Base-by-base conservation (phyloP, 1,284 basidiomycete species). In the Kalmanozyma brasiliensis region DNA sequence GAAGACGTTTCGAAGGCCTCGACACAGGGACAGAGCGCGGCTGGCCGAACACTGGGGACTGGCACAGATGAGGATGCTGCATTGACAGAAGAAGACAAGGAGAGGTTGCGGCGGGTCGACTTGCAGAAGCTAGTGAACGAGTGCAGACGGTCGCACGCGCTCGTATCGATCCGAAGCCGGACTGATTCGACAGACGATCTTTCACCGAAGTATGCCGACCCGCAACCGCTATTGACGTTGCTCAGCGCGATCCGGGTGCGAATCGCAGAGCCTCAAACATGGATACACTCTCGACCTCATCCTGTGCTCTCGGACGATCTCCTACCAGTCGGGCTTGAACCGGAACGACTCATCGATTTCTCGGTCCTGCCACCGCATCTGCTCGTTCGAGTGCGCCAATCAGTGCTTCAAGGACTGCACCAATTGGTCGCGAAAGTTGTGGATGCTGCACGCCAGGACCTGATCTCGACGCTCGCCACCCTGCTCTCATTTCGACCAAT, bases 51-150 rank as follows among this genome's bases (percentile, higher is more conserved):
- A 16, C 29, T 24, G 4, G 26, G 16, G 4, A 20, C n/a, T 16
- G n/a, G 22, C 8, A n/a, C 34, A 13, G 19, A 7, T 11, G 11
- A 16, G 4, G 4, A 13, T 8, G 7, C 19, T 2, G 32, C 5
- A 7, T 4, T 40, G 20, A 44, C 49, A n/a, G 14, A 14, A 9
- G 36, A 36, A 37, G 55, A 64, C 11, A 35, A 17, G 22, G 30
- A 53, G 3, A 17, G 17, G 7, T 23, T 53, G 37, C 35, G 38
- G 13, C 30, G 40, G n/a, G 8, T 47, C 8, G 47, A 65, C 14
- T n/a, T 65, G 43, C 62, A 58, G 23, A 49, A 51, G 37, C 42
- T 65, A 19, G 62, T 59, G 8, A 55, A 65, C 22, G 55, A 55
- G 29, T 65, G 62, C 45, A 58, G 51, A 20, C 45, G 62, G 3